These are phyloP conservation scores for Xerocomellus chrysenteron DNA, from an alignment of 768 basidiomycete species.

Conservation along the genomic window DNA sequence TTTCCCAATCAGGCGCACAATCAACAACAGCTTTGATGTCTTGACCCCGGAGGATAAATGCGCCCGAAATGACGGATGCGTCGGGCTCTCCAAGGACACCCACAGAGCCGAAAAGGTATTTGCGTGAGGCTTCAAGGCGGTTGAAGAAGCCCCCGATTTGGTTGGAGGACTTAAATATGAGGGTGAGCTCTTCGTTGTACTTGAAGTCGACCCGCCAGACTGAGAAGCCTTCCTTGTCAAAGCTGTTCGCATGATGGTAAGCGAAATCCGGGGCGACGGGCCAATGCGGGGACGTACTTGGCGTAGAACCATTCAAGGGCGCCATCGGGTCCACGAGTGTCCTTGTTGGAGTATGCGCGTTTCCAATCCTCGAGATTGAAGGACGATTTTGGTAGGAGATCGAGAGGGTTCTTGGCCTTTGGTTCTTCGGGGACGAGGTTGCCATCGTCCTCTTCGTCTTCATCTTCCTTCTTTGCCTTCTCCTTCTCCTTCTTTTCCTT, in stretches of 20 bases:
- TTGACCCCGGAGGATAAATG: constrained; percentile 78
- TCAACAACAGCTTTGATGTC: constrained; percentile 69
- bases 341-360: constrained; percentile 95
- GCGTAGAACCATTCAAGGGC: constrained; percentile 96
- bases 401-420: constrained; percentile 93
- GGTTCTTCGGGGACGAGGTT: constrained; percentile 74
- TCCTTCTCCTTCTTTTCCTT: constrained; percentile 69
- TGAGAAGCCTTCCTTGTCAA: constrained; percentile 87
- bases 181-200: constrained; percentile 92
- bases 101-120: constrained; percentile 92
- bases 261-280: background rate
- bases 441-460: constrained; percentile 77
- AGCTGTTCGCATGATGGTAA: constrained; percentile 46
- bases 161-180: constrained; percentile 93
- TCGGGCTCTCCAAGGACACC: constrained; percentile 85
- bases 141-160: constrained; percentile 96
- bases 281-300: constrained; percentile 52
- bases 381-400: constrained; percentile 81
- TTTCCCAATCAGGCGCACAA: constrained; percentile 90
- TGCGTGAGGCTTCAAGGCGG: constrained; percentile 95
- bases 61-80: constrained; percentile 80
- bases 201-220: constrained; percentile 94
- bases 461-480: constrained; percentile 53
- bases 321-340: constrained; percentile 83
- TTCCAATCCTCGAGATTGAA: constrained; percentile 98